Conservation (phyloP, 257 asterid genomes). For the Solanum medicagineum region DNA sequence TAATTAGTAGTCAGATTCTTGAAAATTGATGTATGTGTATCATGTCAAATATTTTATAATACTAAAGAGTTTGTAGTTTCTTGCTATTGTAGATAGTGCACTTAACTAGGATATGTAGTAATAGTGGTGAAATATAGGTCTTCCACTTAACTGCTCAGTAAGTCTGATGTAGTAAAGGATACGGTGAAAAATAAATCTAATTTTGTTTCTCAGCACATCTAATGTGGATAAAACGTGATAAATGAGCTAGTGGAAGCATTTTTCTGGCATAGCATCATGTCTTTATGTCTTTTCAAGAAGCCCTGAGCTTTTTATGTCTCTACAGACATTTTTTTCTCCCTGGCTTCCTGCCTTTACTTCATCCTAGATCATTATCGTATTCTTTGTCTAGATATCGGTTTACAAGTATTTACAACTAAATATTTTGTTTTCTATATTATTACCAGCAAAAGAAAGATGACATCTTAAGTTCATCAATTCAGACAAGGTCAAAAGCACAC, state of each 20-base stretch:
- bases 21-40: not conserved
- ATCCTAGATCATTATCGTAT: not conserved
- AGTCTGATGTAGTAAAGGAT: not conserved
- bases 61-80: not conserved
- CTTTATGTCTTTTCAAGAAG: not conserved
- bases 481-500: constrained; percentile 74
- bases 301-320: not conserved
- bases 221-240: not conserved
- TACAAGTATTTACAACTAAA: not conserved
- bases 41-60: not conserved
- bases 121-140: not conserved
- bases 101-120: not conserved
- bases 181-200: not conserved
- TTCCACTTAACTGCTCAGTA: not conserved
- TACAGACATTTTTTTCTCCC: not conserved
- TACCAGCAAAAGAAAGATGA: constrained; percentile 78
- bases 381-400: not conserved
- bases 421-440: not conserved
- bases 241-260: not conserved
- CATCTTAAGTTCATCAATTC: constrained; percentile 45
- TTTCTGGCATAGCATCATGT: not conserved
- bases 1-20: not conserved
- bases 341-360: not conserved
- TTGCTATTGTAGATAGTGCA: not conserved
- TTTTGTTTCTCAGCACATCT: not conserved